Evolutionary conservation across 2,329 filamentous ascomycete genomes (phyloP).

Genomic region (Colletotrichum filicis): DNA sequence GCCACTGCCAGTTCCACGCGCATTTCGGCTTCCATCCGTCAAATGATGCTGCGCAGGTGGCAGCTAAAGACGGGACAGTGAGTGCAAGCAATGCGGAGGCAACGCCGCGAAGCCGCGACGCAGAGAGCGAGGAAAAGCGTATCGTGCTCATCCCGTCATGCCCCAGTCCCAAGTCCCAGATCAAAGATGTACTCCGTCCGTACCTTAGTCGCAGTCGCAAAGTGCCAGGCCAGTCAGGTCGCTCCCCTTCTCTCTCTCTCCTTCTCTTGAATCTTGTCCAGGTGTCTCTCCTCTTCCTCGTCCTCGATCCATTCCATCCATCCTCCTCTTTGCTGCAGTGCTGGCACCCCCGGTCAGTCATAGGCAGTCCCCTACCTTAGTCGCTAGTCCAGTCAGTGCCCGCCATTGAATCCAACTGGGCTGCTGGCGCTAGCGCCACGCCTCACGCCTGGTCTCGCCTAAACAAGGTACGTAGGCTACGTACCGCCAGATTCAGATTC

Average conservation of each 20-base stretch:
- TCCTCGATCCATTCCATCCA: background rate
- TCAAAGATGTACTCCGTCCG: too few relatives aligned
- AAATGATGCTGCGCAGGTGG: slow-evolving; percentile 1
- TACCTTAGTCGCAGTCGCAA: too few relatives aligned
- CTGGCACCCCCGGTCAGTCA: background rate
- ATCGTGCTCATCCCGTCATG: slow-evolving; percentile 24
- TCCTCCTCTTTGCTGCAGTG: background rate
- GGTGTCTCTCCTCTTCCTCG: background rate
- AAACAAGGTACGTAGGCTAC: slow-evolving; percentile 35
- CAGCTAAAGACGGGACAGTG: slow-evolving; percentile 1
- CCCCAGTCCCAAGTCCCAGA: slow-evolving; percentile 1
- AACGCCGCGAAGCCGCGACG: background rate
- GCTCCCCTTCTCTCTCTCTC: too few relatives aligned
- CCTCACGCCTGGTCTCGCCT: slow-evolving; percentile 36
- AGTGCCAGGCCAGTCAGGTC: too few relatives aligned
- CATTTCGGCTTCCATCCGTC: background rate
- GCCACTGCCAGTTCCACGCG: slow-evolving; percentile 4
- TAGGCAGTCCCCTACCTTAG: slow-evolving; percentile 3
- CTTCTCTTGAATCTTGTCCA: too few relatives aligned
- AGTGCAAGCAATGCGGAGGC: slow-evolving; percentile 12
- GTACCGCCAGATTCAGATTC: slow-evolving; percentile 36
- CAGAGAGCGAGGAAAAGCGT: slow-evolving; percentile 16
- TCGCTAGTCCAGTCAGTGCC: slow-evolving; percentile 15
- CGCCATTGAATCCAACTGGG: slow-evolving; percentile 20
- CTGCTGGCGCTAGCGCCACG: slow-evolving; percentile 34